Evolutionary conservation across 1,139 yeast genomes (phyloP).

Genomic region (Komagataea norvegica): DNA sequence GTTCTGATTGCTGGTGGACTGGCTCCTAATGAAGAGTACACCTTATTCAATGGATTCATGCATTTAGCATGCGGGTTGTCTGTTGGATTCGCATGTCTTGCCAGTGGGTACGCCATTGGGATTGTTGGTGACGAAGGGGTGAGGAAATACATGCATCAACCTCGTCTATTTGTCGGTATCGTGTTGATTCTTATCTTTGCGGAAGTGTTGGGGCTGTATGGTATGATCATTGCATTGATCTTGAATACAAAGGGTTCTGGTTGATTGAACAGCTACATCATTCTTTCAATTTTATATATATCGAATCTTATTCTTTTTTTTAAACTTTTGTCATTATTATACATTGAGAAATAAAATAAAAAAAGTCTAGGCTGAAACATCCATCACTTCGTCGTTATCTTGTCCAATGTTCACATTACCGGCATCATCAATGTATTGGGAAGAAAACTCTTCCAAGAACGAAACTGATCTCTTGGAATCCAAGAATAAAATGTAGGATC

Average conservation of each 20-base stretch:
- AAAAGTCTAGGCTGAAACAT: conserved; percentile 29
- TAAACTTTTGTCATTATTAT: conserved; percentile 7
- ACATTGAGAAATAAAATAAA: not conserved
- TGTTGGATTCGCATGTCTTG: conserved; percentile 94
- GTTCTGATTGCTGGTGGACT: conserved; percentile 93
- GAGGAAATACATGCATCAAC: conserved; percentile 94
- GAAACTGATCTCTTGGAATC: conserved; percentile 87
- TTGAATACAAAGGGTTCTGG: conserved; percentile 85
- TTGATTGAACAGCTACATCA: conserved; percentile 20
- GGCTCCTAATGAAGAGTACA: conserved; percentile 68
- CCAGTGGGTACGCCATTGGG: conserved; percentile 98
- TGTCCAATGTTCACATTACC: conserved; percentile 56
- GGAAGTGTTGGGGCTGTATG: conserved; percentile 95
- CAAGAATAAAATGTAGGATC: conserved; percentile 81
- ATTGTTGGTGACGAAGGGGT: conserved; percentile 99
- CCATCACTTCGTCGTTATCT: conserved; percentile 39
- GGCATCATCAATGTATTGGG: conserved; percentile 66
- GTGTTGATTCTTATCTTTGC: conserved; percentile 96
- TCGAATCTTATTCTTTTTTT: too few relatives aligned
- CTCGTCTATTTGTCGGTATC: conserved; percentile 88
- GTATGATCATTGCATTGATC: conserved; percentile 87
- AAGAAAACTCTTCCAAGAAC: conserved; percentile 62
- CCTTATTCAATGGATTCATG: conserved; percentile 93
- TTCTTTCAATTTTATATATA: conserved; percentile 5
- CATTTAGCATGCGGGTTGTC: conserved; percentile 94